A percentile compares a stretch with the other conserved stretches of the same genome.
Conservation (phyloP, 805 yeast genomes). For the Metschnikowia picachoensis region DNA sequence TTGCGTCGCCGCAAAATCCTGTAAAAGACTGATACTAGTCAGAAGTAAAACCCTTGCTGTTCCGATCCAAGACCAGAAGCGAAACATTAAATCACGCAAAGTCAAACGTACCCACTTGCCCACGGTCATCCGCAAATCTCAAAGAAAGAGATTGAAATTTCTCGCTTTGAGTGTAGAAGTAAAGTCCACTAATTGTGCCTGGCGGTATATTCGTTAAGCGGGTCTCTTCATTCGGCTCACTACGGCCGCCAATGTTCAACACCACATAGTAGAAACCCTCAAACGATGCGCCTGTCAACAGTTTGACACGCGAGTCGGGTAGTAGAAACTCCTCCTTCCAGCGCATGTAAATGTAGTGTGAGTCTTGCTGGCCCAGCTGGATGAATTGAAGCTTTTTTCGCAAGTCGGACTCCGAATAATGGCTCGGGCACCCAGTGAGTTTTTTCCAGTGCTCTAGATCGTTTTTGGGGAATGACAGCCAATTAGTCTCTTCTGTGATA, state of each 20-base stretch:
- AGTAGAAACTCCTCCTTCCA: constrained; percentile 91
- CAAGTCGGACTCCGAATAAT: constrained; percentile 40
- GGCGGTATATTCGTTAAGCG: constrained; percentile 28
- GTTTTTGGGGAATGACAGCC: constrained; percentile 46
- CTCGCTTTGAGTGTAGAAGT: constrained; percentile 77
- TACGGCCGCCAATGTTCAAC: constrained; percentile 54
- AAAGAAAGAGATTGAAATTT: constrained; percentile 75
- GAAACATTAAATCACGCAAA: constrained; percentile 14
- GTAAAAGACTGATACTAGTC: too few relatives aligned
- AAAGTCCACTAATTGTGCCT: constrained; percentile 76
- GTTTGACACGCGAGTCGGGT: constrained; percentile 68
- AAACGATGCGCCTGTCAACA: constrained; percentile 71
- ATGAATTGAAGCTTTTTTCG: constrained; percentile 26
- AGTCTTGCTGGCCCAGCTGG: constrained; percentile 29
- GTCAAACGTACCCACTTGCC: constrained; percentile 27
- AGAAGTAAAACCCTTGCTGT: too few relatives aligned
- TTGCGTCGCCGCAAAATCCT: too few relatives aligned
- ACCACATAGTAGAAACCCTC: constrained; percentile 91
- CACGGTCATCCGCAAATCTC: constrained; percentile 48
- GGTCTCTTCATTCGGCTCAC: constrained; percentile 4
- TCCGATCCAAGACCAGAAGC: too few relatives aligned
- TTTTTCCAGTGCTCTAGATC: constrained; percentile 52
- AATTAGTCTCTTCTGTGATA: constrained; percentile 51
- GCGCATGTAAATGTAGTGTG: constrained; percentile 66
- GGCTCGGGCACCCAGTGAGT: constrained; percentile 42